Base-by-base conservation (phyloP, 2,329 filamentous ascomycete species). In the Ophiostoma montium region DNA sequence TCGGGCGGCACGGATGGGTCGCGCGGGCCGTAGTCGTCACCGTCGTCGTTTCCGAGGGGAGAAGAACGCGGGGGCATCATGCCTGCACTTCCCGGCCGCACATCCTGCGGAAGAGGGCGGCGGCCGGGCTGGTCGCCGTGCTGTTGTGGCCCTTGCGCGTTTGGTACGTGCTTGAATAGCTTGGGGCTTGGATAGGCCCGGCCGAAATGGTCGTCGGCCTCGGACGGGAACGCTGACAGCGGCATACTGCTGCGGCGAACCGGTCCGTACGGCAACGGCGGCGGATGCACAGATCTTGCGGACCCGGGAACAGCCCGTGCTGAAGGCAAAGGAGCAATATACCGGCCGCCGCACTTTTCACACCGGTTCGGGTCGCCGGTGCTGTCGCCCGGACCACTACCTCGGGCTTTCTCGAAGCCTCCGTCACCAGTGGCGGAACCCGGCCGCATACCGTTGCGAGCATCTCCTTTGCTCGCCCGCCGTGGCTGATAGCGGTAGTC, bases 401-500 rank as follows among this genome's bases (percentile, higher is more conserved):
- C 42, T 50, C 52, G 50, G 19, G 42, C 58, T 13, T 42, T 42
- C 8, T 42, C 21, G 12, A 42, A 42, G 8, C 15, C 18, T 7
- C 49, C 55, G 7, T 52, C 54, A 49, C 67, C 30, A 8, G 11
- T 31, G 2, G 41, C 31, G 8, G 35, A 43, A 2, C 38, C 53
- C 1, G 35, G 31, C 8, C 50, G 47, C 11, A 12, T 21, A 5
- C 31, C 32, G 33, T 27, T 42, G 9, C 15, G n/a, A 35, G 41
- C 57, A 11, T 48, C 54, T 7, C 54, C 55, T 50, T 69, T 69
- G 9, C 65, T 66, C 55, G 75, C 77, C 33, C 85, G 77, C 18
- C 86, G 82, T 33, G 92, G 92, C 62, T 95, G 87, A 62, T 96
- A 98, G 54, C 88, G 81, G 66, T 98, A 98, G 56, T 86, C 84